phyloP scores from a whole-genome alignment of 1,139 yeast genomes.

The Hansenula lynferdii region DNA sequence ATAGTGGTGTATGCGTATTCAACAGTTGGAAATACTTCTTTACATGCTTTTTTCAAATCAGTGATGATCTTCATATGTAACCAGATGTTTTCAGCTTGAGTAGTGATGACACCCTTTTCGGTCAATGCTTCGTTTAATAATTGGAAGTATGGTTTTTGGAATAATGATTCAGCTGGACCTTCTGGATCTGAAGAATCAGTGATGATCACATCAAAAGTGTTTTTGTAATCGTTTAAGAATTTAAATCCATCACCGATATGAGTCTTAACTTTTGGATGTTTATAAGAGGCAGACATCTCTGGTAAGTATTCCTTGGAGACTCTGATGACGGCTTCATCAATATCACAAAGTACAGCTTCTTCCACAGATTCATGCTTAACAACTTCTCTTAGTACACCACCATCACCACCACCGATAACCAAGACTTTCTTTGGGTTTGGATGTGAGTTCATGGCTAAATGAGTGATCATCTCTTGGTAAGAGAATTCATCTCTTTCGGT shows the following conservation, averaged over 20 bases:
- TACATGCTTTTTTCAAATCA: slow-evolving; percentile 70
- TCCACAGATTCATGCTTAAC: slow-evolving; percentile 82
- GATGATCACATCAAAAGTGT: slow-evolving; percentile 78
- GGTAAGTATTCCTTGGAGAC: slow-evolving; percentile 82
- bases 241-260: slow-evolving; percentile 92
- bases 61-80: slow-evolving; percentile 76
- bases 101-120: slow-evolving; percentile 82
- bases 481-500: slow-evolving; percentile 95
- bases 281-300: slow-evolving; percentile 73
- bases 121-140: slow-evolving; percentile 76
- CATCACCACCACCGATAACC: slow-evolving; percentile 96
- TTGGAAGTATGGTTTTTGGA: slow-evolving; percentile 83
- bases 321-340: slow-evolving; percentile 84
- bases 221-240: slow-evolving; percentile 70
- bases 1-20: slow-evolving; percentile 85
- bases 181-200: slow-evolving; percentile 97
- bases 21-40: slow-evolving; percentile 78
- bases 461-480: slow-evolving; percentile 94
- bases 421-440: slow-evolving; percentile 86
- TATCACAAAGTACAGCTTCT: slow-evolving; percentile 85
- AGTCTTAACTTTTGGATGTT: slow-evolving; percentile 76
- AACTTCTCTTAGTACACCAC: slow-evolving; percentile 91
- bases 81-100: slow-evolving; percentile 93
- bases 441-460: slow-evolving; percentile 84
- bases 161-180: slow-evolving; percentile 89